These are phyloP conservation scores for Aurinia saxatilis DNA, from an alignment of 345 rosid species.

Conservation along the genomic window DNA sequence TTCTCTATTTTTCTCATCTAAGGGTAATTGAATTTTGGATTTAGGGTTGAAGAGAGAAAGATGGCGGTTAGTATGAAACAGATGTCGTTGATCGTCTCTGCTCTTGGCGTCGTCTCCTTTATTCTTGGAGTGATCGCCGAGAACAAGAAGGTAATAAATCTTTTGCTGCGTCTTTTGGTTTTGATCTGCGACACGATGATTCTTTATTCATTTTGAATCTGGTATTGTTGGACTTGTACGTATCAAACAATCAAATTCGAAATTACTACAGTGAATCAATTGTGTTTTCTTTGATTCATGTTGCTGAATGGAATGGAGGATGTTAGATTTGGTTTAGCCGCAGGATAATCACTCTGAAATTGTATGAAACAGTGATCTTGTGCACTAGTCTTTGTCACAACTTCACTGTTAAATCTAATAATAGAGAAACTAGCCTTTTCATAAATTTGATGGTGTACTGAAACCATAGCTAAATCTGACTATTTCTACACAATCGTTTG, in stretches of 20 bases:
- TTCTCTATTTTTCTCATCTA: background rate
- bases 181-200: background rate
- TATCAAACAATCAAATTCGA: too few species aligned
- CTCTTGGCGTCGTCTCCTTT: slow-evolving; percentile 57
- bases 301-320: background rate
- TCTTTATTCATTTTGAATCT: too few species aligned
- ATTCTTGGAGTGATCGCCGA: slow-evolving; percentile 65
- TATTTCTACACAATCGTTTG: background rate
- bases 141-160: slow-evolving; percentile 72
- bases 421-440: background rate
- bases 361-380: background rate
- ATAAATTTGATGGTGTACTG: background rate
- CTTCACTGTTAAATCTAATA: background rate
- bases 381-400: background rate
- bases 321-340: background rate
- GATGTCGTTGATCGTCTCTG: slow-evolving; percentile 48
- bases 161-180: background rate
- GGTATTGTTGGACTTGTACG: too few species aligned
- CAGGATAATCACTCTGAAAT: background rate
- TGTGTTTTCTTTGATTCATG: background rate
- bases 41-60: background rate
- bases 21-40: background rate
- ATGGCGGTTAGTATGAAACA: slow-evolving; percentile 64
- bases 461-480: background rate
- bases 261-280: too few species aligned